Evolutionary conservation across 164 flowering plant species (phyloP), one percentile per base, ranked within the genome.

Genomic region (Berberis thunbergii): DNA sequence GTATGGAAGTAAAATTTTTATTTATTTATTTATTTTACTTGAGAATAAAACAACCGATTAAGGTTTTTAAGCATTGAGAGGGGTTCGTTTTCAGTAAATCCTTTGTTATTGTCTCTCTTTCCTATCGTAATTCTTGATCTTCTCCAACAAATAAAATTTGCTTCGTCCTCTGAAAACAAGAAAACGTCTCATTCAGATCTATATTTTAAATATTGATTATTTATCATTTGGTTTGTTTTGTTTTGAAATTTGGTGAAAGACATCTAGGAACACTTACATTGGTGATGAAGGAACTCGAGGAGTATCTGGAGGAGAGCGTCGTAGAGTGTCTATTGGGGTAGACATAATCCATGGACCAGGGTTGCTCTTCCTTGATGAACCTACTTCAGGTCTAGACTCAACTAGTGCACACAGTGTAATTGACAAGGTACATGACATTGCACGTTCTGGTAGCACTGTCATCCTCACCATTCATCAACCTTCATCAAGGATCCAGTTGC

Each of bases 381-480:
- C 89, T 0, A 85, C 93, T 40, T 85, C 89, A 6, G 93, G 93
- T 4, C 76, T 87, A 38, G 90, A 87, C 78, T 87, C 88, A 12
- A 87, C 87, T 66, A 87, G 84, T 61, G 94, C 90, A 11, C 78
- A 82, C 60, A 85, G 81, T 58, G 94, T 85, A 39, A 80, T 87
- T 3, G 88, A 85, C 49, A 81, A 78, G 72, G 84, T 87, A 6
- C 85, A 82, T 40, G 71, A 79, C 67, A 87, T 87, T 8, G 89
- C 94, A 0, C 80, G 86, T 4, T 58, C 80, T 0, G 88, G 94
- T 7, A 87, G 94, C 74, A 87, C 88, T 1, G 93, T 84, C 41
- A 79, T 87, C 69, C 86, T 87, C 69, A 83, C 93, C 26, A 84
- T 87, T 66, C 93, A 84, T 67, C 93, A 87, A 54, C 89, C 93